phyloP scores from a whole-genome alignment of 2,329 filamentous ascomycete species.

The Penicillium digitatum region DNA sequence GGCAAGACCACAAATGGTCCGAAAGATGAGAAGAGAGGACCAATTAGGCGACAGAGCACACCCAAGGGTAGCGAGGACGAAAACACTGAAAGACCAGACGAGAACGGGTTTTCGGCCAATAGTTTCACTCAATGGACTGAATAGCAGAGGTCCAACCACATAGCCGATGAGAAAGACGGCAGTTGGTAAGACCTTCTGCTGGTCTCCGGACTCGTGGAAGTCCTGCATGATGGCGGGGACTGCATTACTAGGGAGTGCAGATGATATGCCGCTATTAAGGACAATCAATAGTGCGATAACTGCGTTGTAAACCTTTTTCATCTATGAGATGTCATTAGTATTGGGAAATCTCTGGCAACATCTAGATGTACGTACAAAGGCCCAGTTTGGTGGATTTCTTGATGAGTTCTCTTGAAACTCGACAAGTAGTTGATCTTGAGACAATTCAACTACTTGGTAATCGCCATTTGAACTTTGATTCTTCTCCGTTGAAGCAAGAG shows the following conservation, averaged over 20 bases:
- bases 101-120: conserved; percentile 43
- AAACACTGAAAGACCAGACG: conserved; percentile 48
- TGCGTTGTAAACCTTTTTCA: conserved; percentile 30
- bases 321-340: conserved; percentile 4
- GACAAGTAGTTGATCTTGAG: conserved; percentile 23
- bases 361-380: conserved; percentile 20
- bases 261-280: conserved; percentile 39
- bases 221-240: conserved; percentile 35
- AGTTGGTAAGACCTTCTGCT: conserved; percentile 35
- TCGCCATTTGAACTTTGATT: conserved; percentile 4
- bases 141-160: conserved; percentile 40
- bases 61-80: conserved; percentile 40
- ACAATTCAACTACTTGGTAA: conserved; percentile 21
- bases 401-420: conserved; percentile 26
- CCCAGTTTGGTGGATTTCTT: conserved; percentile 28
- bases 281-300: conserved; percentile 27
- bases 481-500: not conserved
- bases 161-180: conserved; percentile 40
- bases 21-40: conserved; percentile 41
- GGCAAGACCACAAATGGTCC: conserved; percentile 41
- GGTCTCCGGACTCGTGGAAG: conserved; percentile 26
- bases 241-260: conserved; percentile 40
- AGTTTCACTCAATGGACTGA: conserved; percentile 44
- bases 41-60: conserved; percentile 45
- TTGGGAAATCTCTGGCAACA: not conserved